Percentiles rank a stretch among this genome's conserved stretches.
Conservation (phyloP, 2,329 filamentous ascomycete species). For the Fusarium tupiense region DNA sequence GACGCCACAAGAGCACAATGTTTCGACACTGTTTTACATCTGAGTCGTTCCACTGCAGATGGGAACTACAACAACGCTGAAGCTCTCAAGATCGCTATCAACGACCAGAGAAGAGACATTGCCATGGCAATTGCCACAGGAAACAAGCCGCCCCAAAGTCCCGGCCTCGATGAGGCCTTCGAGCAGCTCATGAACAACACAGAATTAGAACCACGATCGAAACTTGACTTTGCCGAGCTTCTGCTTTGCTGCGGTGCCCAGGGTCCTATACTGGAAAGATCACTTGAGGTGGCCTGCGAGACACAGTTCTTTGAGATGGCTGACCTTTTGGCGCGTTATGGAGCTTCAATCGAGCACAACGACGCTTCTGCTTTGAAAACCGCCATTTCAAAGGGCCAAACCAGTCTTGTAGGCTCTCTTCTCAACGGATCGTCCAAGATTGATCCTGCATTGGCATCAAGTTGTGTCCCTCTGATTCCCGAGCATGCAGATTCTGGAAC, state of each 20-base stretch:
- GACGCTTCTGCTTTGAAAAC: constrained; percentile 60
- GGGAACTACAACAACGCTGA: constrained; percentile 62
- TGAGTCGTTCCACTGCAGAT: constrained; percentile 64
- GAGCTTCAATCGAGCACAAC: constrained; percentile 65
- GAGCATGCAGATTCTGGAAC: constrained; percentile 57
- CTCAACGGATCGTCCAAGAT: constrained; percentile 56
- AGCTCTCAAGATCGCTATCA: constrained; percentile 61
- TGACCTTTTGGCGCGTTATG: constrained; percentile 61
- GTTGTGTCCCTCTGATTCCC: constrained; percentile 60
- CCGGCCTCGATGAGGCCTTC: constrained; percentile 62
- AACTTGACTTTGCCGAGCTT: constrained; percentile 63
- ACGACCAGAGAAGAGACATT: constrained; percentile 62
- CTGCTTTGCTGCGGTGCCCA: constrained; percentile 67
- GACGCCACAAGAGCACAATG: constrained; percentile 62
- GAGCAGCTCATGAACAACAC: constrained; percentile 56
- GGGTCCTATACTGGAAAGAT: constrained; percentile 60
- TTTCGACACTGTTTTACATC: constrained; percentile 59
- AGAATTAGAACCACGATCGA: constrained; percentile 59
- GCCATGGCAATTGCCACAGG: constrained; percentile 65
- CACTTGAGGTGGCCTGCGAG: constrained; percentile 59
- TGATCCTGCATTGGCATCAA: constrained; percentile 58
- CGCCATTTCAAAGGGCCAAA: constrained; percentile 57
- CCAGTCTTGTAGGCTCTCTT: constrained; percentile 58
- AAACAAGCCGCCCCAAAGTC: constrained; percentile 59
- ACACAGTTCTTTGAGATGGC: constrained; percentile 65